Base-by-base conservation (phyloP, 192 early-diverging fungal species). In the Radiomyces spectabilis region DNA sequence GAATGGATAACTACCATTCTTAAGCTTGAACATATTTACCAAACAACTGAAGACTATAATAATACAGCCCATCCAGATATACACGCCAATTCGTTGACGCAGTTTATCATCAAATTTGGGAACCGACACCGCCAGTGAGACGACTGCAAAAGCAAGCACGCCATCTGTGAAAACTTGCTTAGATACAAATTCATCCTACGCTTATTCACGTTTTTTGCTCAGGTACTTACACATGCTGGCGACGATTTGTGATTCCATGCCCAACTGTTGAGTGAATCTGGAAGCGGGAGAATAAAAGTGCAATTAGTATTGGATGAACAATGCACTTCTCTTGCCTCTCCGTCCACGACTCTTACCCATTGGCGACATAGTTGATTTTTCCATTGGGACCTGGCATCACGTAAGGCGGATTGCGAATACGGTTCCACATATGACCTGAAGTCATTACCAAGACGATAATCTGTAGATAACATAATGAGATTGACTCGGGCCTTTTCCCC, bases 381-480 rank as follows among this genome's bases (percentile, higher is more conserved):
- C 81, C 80, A 42, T 84, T 63, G 1, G 70, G 51, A 26, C 59
- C 55, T 3, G 74, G 55, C 21, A 69, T 73, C 9, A 78, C 69
- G 51, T 85, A 89, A 27, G 85, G 84, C 5, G 87, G 77, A 29
- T 69, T 72, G n/a, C 85, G 83, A 53, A 92, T 92, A 47, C 82
- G 78, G 64, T 92, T 89, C 85, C 85, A 89, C 89, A 92, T 92
- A 51, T 85, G 80, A 30, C 89, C 89, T 24, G 84, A 85, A 49
- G 76, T 85, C 76, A 88, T 83, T 43, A 84, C 52, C n/a, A 87
- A 63, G 24, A 85, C 80, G 30, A 65, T 75, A 15, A 76, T 53
- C 81, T 85, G 45, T 13, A 19, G n/a, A 21, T 31, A 18, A 10
- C 4, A 7, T 25, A 26, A 41, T 42, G n/a, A 37, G 19, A 24